These are phyloP conservation scores for Boletus subcaerulescens DNA, from an alignment of 768 basidiomycete genomes.

Conservation along the genomic window DNA sequence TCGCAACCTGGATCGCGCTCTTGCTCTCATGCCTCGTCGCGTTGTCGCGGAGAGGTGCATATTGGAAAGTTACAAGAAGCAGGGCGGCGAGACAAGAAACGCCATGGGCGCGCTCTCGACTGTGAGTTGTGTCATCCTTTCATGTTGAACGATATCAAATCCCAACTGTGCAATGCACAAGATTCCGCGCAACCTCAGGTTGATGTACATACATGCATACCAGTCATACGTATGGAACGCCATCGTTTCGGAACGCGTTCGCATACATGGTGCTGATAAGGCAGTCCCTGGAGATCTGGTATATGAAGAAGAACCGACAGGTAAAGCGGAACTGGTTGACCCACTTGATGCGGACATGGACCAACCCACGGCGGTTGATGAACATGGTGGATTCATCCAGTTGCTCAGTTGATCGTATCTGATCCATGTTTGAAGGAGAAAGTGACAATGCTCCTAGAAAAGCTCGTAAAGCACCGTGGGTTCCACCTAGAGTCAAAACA, in stretches of 20 bases:
- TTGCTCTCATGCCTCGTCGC: slow-evolving; percentile 83
- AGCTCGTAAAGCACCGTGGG: slow-evolving; percentile 44
- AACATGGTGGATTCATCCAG: slow-evolving; percentile 28
- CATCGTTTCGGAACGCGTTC: slow-evolving; percentile 91
- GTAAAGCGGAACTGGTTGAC: slow-evolving; percentile 28
- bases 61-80: slow-evolving; percentile 84
- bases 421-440: slow-evolving; percentile 19
- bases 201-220: slow-evolving; percentile 99
- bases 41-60: slow-evolving; percentile 93
- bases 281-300: slow-evolving; percentile 91
- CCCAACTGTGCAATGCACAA: slow-evolving; percentile 29
- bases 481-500: slow-evolving; percentile 69
- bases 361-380: slow-evolving; percentile 34
- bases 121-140: slow-evolving; percentile 39
- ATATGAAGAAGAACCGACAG: slow-evolving; percentile 46
- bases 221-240: slow-evolving; percentile 99
- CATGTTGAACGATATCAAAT: neutral
- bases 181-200: slow-evolving; percentile 92
- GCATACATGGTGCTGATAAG: slow-evolving; percentile 64
- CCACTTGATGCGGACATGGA: slow-evolving; percentile 27
- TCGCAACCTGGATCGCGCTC: slow-evolving; percentile 73
- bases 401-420: slow-evolving; percentile 1
- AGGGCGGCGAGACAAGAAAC: slow-evolving; percentile 73
- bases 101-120: slow-evolving; percentile 86
- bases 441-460: slow-evolving; percentile 17